Evolutionary conservation across 257 asterid genomes (phyloP).

Genomic region (Solanum medicagineum): DNA sequence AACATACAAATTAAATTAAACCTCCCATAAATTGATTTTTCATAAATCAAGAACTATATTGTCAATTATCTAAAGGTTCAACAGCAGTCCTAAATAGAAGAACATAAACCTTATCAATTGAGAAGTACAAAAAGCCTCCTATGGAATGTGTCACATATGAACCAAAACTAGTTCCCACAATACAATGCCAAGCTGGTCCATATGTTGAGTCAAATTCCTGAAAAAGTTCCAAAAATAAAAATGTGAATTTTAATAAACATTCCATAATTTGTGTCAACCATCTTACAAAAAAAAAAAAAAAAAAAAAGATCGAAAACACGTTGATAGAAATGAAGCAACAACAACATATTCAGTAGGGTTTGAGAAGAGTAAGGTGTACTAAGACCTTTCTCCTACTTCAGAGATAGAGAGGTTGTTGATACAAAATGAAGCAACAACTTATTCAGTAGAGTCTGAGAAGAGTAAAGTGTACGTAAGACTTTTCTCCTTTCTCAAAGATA

Average conservation of each 20-base stretch:
- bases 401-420: background rate
- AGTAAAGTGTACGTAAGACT: no score
- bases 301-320: background rate
- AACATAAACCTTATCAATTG: slow-evolving; percentile 64
- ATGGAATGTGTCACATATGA: slow-evolving; percentile 78
- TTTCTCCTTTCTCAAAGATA: no score
- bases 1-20: background rate
- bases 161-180: slow-evolving; percentile 79
- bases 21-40: background rate
- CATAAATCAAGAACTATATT: background rate
- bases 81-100: slow-evolving; percentile 85
- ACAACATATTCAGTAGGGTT: background rate
- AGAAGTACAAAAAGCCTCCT: slow-evolving; percentile 85
- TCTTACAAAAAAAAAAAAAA: background rate
- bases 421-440: background rate
- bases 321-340: background rate
- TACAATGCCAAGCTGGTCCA: slow-evolving; percentile 96
- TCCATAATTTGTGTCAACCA: background rate
- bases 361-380: background rate
- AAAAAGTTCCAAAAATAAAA: background rate
- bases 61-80: slow-evolving; percentile 45
- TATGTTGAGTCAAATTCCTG: slow-evolving; percentile 73
- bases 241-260: background rate
- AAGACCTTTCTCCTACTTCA: background rate
- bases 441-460: no score